A percentile compares a stretch with the other conserved stretches of the same genome.
Evolutionary conservation across 352 stramenopile species (phyloP).

Genomic region (Saprolegnia parasitica): DNA sequence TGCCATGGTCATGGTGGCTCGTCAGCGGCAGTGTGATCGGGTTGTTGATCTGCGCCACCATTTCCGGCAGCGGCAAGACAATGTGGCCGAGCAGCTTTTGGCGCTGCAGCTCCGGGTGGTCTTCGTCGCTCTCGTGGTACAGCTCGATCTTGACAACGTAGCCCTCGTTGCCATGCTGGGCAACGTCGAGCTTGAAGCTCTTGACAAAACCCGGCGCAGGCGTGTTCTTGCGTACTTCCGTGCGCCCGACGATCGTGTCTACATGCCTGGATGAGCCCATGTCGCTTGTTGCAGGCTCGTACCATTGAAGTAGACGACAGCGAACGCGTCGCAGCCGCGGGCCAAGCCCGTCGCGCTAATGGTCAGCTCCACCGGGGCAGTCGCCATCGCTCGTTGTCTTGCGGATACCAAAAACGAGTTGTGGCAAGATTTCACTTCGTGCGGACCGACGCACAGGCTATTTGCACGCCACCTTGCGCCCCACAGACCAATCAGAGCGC

Average conservation of each 20-base stretch:
- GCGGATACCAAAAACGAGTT: not conserved
- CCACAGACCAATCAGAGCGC: too few species aligned
- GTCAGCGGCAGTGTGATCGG: not conserved
- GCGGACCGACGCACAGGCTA: too few species aligned
- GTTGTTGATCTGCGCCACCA: slow-evolving; percentile 10
- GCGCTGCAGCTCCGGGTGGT: slow-evolving; percentile 4
- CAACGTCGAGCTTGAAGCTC: slow-evolving; percentile 26
- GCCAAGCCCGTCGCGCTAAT: not conserved
- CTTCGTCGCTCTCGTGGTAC: slow-evolving; percentile 16
- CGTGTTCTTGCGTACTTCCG: slow-evolving; percentile 8
- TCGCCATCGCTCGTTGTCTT: not conserved
- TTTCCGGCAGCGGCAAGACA: not conserved
- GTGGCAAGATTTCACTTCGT: not conserved
- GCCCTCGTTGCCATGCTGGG: slow-evolving; percentile 1
- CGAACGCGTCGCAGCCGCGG: slow-evolving; percentile 15
- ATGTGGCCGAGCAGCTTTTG: slow-evolving; percentile 20
- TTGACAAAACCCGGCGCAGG: slow-evolving; percentile 19
- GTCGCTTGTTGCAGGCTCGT: not conserved
- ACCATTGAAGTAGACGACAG: slow-evolving; percentile 28
- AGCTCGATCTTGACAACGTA: slow-evolving; percentile 22
- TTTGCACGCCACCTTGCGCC: too few species aligned
- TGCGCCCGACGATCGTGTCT: slow-evolving; percentile 18
- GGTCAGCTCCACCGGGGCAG: not conserved
- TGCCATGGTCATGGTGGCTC: slow-evolving; percentile 3
- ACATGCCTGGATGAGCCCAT: not conserved